Conservation (phyloP, 1,284 basidiomycete species). For the Phylloporus sp. region DNA sequence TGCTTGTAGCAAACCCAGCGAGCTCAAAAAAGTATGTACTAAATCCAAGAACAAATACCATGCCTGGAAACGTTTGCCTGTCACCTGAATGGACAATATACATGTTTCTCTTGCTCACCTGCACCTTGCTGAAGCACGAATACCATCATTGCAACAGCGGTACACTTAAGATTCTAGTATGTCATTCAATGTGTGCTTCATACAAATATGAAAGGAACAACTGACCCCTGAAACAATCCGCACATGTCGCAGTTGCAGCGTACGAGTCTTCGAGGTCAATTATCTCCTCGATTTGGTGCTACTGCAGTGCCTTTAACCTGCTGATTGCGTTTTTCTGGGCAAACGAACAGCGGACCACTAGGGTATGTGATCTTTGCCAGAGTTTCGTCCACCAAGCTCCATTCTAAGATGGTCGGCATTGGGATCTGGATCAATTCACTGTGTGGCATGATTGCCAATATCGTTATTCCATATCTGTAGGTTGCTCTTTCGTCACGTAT, state of each 20-base stretch:
- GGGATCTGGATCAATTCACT: slow-evolving; percentile 31
- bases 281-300: slow-evolving; percentile 36
- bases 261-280: slow-evolving; percentile 27
- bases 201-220: not conserved
- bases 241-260: slow-evolving; percentile 27
- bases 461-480: slow-evolving; percentile 35
- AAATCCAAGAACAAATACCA: slow-evolving; percentile 31
- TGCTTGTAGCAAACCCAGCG: slow-evolving; percentile 28
- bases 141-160: slow-evolving; percentile 37
- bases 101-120: no score
- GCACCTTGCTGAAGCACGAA: slow-evolving; percentile 34
- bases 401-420: slow-evolving; percentile 37
- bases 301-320: slow-evolving; percentile 22
- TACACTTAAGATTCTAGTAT: slow-evolving; percentile 31
- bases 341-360: slow-evolving; percentile 27
- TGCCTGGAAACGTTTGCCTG: no score
- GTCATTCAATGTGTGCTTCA: not conserved
- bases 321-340: not conserved
- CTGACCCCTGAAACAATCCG: slow-evolving; percentile 34
- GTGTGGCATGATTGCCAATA: slow-evolving; percentile 30
- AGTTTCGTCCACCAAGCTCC: slow-evolving; percentile 36
- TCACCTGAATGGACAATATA: no score
- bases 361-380: slow-evolving; percentile 35
- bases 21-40: slow-evolving; percentile 32
- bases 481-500: slow-evolving; percentile 1